Evolutionary conservation across 805 yeast species (phyloP).

Genomic region (Yamadazyma sp.): DNA sequence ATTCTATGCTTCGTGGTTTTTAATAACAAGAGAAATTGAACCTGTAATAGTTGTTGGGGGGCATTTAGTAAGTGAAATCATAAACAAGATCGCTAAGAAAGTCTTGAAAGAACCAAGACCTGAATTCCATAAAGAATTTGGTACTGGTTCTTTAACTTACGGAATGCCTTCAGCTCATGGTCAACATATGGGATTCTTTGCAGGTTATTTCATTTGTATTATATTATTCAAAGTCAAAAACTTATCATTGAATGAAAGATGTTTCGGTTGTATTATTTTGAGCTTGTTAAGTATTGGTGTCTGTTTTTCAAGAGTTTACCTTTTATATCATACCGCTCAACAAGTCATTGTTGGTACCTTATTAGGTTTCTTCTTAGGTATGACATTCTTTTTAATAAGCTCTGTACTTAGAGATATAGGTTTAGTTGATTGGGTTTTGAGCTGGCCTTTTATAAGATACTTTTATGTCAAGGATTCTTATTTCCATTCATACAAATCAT

Average conservation of each 20-base stretch:
- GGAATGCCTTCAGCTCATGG: conserved; percentile 99
- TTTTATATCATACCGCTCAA: conserved; percentile 67
- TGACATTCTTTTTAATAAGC: conserved; percentile 51
- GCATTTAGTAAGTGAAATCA: conserved; percentile 72
- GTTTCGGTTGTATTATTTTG: conserved; percentile 25
- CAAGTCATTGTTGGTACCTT: conserved; percentile 76
- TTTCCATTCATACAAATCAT: conserved; percentile 44
- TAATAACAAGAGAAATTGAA: conserved; percentile 79
- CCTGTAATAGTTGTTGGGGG: conserved; percentile 83
- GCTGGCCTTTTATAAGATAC: conserved; percentile 50
- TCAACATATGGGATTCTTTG: conserved; percentile 88
- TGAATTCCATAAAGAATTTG: conserved; percentile 43
- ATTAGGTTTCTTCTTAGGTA: conserved; percentile 61
- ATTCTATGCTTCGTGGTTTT: conserved; percentile 80
- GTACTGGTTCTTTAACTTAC: conserved; percentile 51
- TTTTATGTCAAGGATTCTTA: conserved; percentile 62
- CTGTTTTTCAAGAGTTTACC: conserved; percentile 68
- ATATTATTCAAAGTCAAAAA: conserved; percentile 40
- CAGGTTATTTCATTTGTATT: conserved; percentile 51
- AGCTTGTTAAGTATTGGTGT: conserved; percentile 39
- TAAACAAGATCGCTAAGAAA: conserved; percentile 66
- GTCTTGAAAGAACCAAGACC: conserved; percentile 76
- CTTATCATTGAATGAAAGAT: conserved; percentile 24
- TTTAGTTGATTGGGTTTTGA: conserved; percentile 59
- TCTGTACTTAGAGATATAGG: conserved; percentile 64